Conservation (phyloP, 352 stramenopile genomes). For the Phytopythium oedochilum region DNA sequence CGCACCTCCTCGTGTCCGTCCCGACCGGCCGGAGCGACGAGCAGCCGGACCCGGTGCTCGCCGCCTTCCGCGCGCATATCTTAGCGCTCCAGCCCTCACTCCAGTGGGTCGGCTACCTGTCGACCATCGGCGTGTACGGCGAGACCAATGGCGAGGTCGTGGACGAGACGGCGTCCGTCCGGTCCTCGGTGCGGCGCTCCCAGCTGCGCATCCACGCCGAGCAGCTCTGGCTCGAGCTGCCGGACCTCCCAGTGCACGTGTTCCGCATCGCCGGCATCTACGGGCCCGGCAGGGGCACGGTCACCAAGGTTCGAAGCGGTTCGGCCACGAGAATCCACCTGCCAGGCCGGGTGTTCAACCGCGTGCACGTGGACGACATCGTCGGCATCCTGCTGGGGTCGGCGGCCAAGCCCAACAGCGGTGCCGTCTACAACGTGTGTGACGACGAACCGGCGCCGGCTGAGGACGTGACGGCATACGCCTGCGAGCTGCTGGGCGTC, state of each 20-base stretch:
- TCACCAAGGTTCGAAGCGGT: slow-evolving; percentile 75
- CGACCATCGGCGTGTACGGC: slow-evolving; percentile 92
- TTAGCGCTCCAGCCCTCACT: slow-evolving; percentile 41
- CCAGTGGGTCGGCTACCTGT: slow-evolving; percentile 89
- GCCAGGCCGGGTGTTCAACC: slow-evolving; percentile 78
- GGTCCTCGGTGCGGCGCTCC: slow-evolving; percentile 57
- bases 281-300: slow-evolving; percentile 73
- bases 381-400: slow-evolving; percentile 72
- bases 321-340: slow-evolving; percentile 67
- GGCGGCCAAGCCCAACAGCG: slow-evolving; percentile 46
- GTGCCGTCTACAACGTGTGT: slow-evolving; percentile 86
- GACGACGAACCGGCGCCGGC: slow-evolving; percentile 85
- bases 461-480: slow-evolving; percentile 74
- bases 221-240: slow-evolving; percentile 59
- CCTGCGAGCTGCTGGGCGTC: slow-evolving; percentile 63
- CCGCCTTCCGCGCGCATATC: slow-evolving; percentile 33
- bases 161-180: slow-evolving; percentile 73
- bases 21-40: slow-evolving; percentile 39
- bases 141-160: slow-evolving; percentile 82
- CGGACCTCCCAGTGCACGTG: slow-evolving; percentile 64
- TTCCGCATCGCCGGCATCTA: slow-evolving; percentile 93
- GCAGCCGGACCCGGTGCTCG: slow-evolving; percentile 69
- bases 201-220: slow-evolving; percentile 80
- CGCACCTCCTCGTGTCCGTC: slow-evolving; percentile 78
- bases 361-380: slow-evolving; percentile 91